A percentile compares a stretch with the other conserved stretches of the same genome.
phyloP scores from a whole-genome alignment of 2,329 filamentous ascomycete species.

The Zalaria sp. region DNA sequence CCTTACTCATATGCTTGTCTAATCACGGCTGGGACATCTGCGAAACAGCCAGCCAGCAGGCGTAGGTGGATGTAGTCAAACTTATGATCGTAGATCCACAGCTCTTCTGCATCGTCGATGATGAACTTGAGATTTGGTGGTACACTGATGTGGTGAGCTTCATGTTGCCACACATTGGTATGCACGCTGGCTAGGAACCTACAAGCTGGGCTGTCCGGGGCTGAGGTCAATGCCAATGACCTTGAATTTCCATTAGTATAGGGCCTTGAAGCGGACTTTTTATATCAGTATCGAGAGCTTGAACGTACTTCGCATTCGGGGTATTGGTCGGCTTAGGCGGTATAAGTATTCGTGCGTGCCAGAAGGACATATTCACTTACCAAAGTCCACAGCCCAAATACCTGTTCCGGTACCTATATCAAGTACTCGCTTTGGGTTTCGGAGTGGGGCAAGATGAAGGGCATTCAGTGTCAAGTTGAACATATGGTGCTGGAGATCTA shows the following conservation, averaged over 20 bases:
- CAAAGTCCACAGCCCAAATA: conserved; percentile 44
- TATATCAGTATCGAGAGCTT: background rate
- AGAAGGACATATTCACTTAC: conserved; percentile 9
- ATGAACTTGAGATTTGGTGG: conserved; percentile 48
- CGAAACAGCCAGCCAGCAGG: conserved; percentile 36
- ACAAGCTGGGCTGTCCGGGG: conserved; percentile 33
- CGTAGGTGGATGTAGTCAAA: conserved; percentile 45
- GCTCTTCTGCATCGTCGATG: conserved; percentile 47
- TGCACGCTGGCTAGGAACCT: too few relatives aligned
- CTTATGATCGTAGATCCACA: conserved; percentile 39
- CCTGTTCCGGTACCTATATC: conserved; percentile 40
- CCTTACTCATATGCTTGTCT: conserved; percentile 32
- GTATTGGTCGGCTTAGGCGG: conserved; percentile 22
- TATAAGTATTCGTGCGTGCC: too few relatives aligned
- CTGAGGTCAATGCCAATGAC: conserved; percentile 35
- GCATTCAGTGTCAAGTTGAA: conserved; percentile 34
- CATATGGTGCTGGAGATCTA: conserved; percentile 26
- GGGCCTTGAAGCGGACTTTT: background rate
- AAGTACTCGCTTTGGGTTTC: conserved; percentile 27
- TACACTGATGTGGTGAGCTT: conserved; percentile 21
- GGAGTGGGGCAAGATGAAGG: conserved; percentile 31
- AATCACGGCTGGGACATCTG: conserved; percentile 38
- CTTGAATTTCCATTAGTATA: background rate
- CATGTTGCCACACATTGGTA: conserved; percentile 4
- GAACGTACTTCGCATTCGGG: conserved; percentile 17